Conservation (phyloP, 1,139 yeast species). For the Debaryomyces sp. region DNA sequence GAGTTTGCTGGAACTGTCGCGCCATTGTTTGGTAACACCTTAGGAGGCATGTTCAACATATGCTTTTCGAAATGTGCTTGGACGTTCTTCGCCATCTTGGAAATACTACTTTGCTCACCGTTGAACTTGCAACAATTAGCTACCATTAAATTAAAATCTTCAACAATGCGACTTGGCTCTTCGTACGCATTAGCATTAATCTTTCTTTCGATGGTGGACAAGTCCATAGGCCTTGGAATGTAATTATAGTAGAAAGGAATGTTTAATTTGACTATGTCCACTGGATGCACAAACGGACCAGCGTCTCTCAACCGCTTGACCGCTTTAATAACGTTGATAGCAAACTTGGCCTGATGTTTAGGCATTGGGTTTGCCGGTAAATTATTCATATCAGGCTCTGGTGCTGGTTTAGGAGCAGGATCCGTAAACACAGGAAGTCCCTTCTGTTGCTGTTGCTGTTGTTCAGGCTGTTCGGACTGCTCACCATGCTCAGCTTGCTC, state of each 20-base stretch:
- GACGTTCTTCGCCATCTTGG: conserved; percentile 88
- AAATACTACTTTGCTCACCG: conserved; percentile 79
- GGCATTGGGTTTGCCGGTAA: conserved; percentile 77
- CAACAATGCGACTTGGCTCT: conserved; percentile 65
- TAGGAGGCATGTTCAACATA: conserved; percentile 88
- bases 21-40: conserved; percentile 55
- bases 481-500: conserved; percentile 4
- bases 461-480: conserved; percentile 14
- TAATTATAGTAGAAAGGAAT: conserved; percentile 89
- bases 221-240: conserved; percentile 89
- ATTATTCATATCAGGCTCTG: conserved; percentile 72
- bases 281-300: conserved; percentile 85
- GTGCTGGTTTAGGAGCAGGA: conserved; percentile 74
- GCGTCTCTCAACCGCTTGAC: conserved; percentile 92
- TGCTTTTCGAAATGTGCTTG: conserved; percentile 94
- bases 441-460: not conserved
- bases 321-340: conserved; percentile 69
- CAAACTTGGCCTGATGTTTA: conserved; percentile 78
- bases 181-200: conserved; percentile 70
- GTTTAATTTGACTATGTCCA: conserved; percentile 83
- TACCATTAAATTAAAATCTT: conserved; percentile 86
- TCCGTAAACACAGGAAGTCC: conserved; percentile 27
- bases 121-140: conserved; percentile 80
- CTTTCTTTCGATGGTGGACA: conserved; percentile 86
- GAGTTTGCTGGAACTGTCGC: conserved; percentile 46